Percentiles rank a stretch among this genome's conserved stretches.
Evolutionary conservation across 495 filamentous ascomycete genomes (phyloP).

Genomic region (Collariella sp.): DNA sequence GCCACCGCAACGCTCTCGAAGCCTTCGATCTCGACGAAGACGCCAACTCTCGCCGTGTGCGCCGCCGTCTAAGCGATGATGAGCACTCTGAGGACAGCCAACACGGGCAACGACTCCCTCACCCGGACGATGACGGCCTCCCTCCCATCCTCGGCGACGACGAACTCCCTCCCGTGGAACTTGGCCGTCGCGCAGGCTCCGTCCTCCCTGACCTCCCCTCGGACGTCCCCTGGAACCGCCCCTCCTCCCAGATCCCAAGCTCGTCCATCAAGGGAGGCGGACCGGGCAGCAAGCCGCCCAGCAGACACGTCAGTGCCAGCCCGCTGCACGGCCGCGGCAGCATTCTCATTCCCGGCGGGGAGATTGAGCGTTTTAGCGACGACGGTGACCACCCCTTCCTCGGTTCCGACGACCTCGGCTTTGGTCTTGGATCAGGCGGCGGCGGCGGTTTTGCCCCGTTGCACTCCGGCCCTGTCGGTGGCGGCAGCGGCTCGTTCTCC

Average conservation of each 20-base stretch:
- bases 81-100: slow-evolving; percentile 14
- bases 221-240: slow-evolving; percentile 40
- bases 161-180: slow-evolving; percentile 21
- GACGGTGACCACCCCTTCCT: slow-evolving; percentile 10
- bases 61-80: slow-evolving; percentile 22
- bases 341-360: slow-evolving; percentile 16
- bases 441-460: not conserved
- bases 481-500: slow-evolving; percentile 1
- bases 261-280: slow-evolving; percentile 33
- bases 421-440: too few relatives aligned
- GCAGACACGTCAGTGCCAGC: slow-evolving; percentile 30
- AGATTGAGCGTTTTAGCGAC: slow-evolving; percentile 37
- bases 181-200: slow-evolving; percentile 30
- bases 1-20: slow-evolving; percentile 16
- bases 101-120: slow-evolving; percentile 1
- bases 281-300: slow-evolving; percentile 24
- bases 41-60: slow-evolving; percentile 20
- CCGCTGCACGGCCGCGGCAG: slow-evolving; percentile 31
- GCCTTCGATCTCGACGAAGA: slow-evolving; percentile 22
- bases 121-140: not conserved
- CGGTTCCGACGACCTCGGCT: slow-evolving; percentile 27
- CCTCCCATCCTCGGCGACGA: slow-evolving; percentile 11
- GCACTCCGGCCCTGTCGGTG: slow-evolving; percentile 14
- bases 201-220: slow-evolving; percentile 34
- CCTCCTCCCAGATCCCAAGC: slow-evolving; percentile 33